Evolutionary conservation across 805 yeast species (phyloP).

Genomic region (Wickerhamomyces chaumierensis): DNA sequence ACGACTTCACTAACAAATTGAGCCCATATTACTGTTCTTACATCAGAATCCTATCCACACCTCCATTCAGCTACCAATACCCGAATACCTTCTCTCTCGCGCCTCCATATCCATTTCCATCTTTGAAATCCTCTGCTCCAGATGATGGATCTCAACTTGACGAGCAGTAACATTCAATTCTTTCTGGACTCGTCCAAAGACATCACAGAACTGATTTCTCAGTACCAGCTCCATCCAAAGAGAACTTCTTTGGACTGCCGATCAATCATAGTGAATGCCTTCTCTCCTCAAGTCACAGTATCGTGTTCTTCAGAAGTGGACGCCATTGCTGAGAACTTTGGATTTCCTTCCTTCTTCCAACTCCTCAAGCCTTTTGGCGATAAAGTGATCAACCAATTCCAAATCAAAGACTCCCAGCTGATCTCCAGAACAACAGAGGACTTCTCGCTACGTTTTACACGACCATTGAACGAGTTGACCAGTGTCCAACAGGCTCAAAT

Average conservation of each 20-base stretch:
- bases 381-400: constrained; percentile 34
- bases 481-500: constrained; percentile 16
- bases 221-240: constrained; percentile 6
- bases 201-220: constrained; percentile 8
- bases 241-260: constrained; percentile 17
- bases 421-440: constrained; percentile 37
- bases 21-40: too few relatives aligned
- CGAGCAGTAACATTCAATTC: constrained; percentile 10
- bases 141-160: constrained; percentile 10
- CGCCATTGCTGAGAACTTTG: constrained; percentile 26
- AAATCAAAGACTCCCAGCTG: constrained; percentile 39
- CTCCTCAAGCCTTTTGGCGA: constrained; percentile 47
- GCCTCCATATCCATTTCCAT: too few relatives aligned
- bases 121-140: too few relatives aligned
- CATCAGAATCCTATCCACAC: too few relatives aligned
- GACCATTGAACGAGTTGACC: constrained; percentile 25
- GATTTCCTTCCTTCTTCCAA: constrained; percentile 34
- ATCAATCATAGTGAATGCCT: constrained; percentile 24
- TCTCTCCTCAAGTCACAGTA: constrained; percentile 42
- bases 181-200: constrained; percentile 10
- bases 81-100: too few relatives aligned
- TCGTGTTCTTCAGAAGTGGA: constrained; percentile 37
- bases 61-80: too few relatives aligned
- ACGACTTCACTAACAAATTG: too few relatives aligned
- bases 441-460: constrained; percentile 44